phyloP scores from a whole-genome alignment of 495 filamentous ascomycete species.

The Entonaema liquescens region DNA sequence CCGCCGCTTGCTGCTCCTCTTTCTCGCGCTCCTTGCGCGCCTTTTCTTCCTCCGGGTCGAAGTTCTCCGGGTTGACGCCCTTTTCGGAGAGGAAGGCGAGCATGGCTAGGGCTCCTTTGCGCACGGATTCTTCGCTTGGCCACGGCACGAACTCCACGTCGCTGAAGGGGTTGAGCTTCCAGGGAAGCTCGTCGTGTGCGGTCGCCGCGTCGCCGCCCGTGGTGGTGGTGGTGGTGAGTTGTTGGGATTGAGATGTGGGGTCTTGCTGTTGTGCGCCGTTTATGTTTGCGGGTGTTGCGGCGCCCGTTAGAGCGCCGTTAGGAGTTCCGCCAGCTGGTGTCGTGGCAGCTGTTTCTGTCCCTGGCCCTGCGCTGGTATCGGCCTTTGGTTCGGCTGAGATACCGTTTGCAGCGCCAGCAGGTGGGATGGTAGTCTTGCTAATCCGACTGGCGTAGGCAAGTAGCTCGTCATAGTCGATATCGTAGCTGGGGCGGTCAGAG shows the following conservation, averaged over 20 bases:
- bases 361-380: constrained; percentile 35
- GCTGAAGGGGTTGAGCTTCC: constrained; percentile 61
- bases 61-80: constrained; percentile 64
- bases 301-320: constrained; percentile 31
- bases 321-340: constrained; percentile 44
- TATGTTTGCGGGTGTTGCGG: neutral
- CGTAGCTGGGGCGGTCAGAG: constrained; percentile 45
- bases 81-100: constrained; percentile 65
- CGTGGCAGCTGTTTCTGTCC: constrained; percentile 35
- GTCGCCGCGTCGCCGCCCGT: neutral
- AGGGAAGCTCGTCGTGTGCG: constrained; percentile 52
- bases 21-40: constrained; percentile 52
- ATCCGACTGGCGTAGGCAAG: constrained; percentile 78
- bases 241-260: constrained; percentile 18
- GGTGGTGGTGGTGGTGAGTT: constrained; percentile 9
- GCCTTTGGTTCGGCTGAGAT: constrained; percentile 31
- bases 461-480: constrained; percentile 71
- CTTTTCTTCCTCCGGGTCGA: constrained; percentile 63
- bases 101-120: constrained; percentile 66
- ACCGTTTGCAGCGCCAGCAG: constrained; percentile 61
- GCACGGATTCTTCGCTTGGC: constrained; percentile 71
- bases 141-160: constrained; percentile 69
- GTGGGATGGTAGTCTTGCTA: constrained; percentile 74
- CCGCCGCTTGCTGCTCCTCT: constrained; percentile 49
- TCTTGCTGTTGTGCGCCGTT: constrained; percentile 33